Base-by-base conservation (phyloP, 2,329 filamentous ascomycete species). In the Ophiocordyceps sinensis region DNA sequence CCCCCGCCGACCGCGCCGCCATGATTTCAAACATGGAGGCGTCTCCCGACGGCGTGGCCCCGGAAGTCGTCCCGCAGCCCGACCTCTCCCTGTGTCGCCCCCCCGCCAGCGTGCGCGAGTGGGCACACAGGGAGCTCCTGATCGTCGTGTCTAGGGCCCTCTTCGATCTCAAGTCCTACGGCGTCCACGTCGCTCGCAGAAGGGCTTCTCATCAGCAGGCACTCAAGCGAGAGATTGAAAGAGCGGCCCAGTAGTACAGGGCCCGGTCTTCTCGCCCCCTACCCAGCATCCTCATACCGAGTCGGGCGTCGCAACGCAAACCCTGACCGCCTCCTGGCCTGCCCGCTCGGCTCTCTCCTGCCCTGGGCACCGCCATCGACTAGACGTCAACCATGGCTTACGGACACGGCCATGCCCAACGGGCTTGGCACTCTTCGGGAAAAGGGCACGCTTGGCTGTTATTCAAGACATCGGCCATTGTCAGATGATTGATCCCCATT, bases 21-120 rank as follows among this genome's bases (percentile, higher is more conserved):
- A 61, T 63, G 53, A 44, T 62, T 11, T 38, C 34, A 31, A 58
- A 53, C 43, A 56, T 62, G 52, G 47, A 53, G 28, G 50, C 49
- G 15, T 45, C 48, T 9, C 38, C 38, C 26, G 26, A 38, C 1
- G 38, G 42, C 8, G 19, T 6, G 15, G 17, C 17, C 8, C n/a
- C 30, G 2, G 10, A 32, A 2, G 30, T 23, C 5, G 14, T 55
- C 11, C 48, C 49, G 1, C 17, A 26, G 21, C 51, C 51, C 1
- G 38, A 44, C 10, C 51, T 58, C 40, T 41, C 30, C 37, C 21
- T 28, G 13, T 40, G 36, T 29, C 31, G 21, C 9, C 10, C 39
- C 11, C 37, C 40, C 3, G 28, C 36, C n/a, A 49, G 45, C 2
- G 43, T 55, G 28, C 49, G 51, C 4, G 54, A 57, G 37, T 43